Conservation (phyloP, 2,329 filamentous ascomycete genomes). For the Fusarium lyarnte region DNA sequence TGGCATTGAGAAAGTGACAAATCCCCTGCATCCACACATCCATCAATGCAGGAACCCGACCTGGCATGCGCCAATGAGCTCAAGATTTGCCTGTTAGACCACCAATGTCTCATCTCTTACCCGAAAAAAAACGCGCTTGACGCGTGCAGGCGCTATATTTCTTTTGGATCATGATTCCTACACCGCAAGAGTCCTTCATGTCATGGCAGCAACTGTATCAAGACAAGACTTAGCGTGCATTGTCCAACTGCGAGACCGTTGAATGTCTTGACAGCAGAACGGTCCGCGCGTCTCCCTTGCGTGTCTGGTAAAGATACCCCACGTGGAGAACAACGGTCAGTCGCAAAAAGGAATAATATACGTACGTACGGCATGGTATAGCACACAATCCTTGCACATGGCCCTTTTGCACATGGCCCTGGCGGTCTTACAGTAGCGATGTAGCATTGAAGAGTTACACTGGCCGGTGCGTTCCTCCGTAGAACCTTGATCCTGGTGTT, state of each 20-base stretch:
- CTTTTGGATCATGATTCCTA: background rate
- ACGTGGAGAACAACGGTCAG: slow-evolving; percentile 27
- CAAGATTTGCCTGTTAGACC: background rate
- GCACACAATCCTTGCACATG: slow-evolving; percentile 13
- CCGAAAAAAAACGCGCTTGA: slow-evolving; percentile 5
- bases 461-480: background rate
- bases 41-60: slow-evolving; percentile 44
- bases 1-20: slow-evolving; percentile 4
- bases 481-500: slow-evolving; percentile 1
- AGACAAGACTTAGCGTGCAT: background rate
- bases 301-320: slow-evolving; percentile 11
- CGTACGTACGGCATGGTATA: background rate
- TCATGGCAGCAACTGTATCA: background rate
- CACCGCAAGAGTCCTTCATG: background rate
- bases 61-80: slow-evolving; percentile 6
- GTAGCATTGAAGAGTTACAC: slow-evolving; percentile 23
- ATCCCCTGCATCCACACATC: slow-evolving; percentile 35
- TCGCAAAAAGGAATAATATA: background rate
- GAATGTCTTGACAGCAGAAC: slow-evolving; percentile 17
- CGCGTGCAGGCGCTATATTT: background rate
- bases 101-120: background rate
- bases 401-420: slow-evolving; percentile 3
- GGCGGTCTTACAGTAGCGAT: background rate
- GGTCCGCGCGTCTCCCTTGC: slow-evolving; percentile 23
- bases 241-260: slow-evolving; percentile 13